Percentiles rank a stretch among this genome's conserved stretches.
These are phyloP conservation scores for Maudiozyma pseudohumilis DNA, from an alignment of 805 yeast species.

Conservation along the genomic window DNA sequence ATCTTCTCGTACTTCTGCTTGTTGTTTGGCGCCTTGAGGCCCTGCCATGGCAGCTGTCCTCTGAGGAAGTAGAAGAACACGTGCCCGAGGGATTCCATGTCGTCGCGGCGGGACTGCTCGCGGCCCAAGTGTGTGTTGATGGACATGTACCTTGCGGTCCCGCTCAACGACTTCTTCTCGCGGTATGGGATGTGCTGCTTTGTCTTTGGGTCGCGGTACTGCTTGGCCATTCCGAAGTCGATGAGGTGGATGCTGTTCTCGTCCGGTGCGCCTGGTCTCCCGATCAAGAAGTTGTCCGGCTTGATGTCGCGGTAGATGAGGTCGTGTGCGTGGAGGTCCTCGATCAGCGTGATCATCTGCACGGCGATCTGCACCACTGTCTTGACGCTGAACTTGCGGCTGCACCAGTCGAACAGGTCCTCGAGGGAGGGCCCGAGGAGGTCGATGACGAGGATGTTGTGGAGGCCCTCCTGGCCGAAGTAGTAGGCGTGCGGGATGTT, in stretches of 20 bases:
- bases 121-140: conserved; percentile 95
- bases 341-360: conserved; percentile 86
- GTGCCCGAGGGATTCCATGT: conserved; percentile 92
- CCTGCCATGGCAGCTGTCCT: conserved; percentile 98
- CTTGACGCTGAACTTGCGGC: conserved; percentile 75
- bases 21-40: conserved; percentile 94
- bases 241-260: conserved; percentile 83
- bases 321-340: conserved; percentile 79
- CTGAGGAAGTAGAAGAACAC: conserved; percentile 90
- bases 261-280: conserved; percentile 77
- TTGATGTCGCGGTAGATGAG: conserved; percentile 93
- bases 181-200: conserved; percentile 93
- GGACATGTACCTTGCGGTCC: conserved; percentile 98
- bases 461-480: conserved; percentile 97
- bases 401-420: conserved; percentile 97
- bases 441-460: conserved; percentile 89
- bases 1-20: conserved; percentile 96
- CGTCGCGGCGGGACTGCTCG: conserved; percentile 94
- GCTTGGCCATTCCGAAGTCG: conserved; percentile 98
- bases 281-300: conserved; percentile 94
- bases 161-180: conserved; percentile 89
- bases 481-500: conserved; percentile 94
- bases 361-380: conserved; percentile 91
- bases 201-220: conserved; percentile 92
- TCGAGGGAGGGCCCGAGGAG: conserved; percentile 91